Base-by-base conservation (phyloP, 2,329 filamentous ascomycete genomes). In the Fusarium sp. region DNA sequence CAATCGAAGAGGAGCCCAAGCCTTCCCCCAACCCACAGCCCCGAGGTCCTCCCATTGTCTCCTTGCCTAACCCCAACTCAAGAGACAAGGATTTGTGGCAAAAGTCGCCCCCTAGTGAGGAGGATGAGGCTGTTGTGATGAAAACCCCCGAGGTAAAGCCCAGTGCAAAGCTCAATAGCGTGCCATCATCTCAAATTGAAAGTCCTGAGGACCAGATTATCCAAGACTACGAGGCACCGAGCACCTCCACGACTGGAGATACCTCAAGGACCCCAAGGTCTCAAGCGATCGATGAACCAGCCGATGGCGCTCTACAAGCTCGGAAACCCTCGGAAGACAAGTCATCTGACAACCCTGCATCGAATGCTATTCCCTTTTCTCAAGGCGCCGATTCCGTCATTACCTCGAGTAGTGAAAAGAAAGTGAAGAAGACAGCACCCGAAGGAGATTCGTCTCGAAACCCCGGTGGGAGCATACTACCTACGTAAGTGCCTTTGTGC, bases 1-100 rank as follows among this genome's bases (percentile, higher is more conserved):
- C 79, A 14, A 83, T 83, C 45, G 76, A 77, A 3, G 80, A 83
- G 62, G 78, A 78, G 42, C 73, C 76, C 7, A 76, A 72, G 49
- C 66, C 39, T 13, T 51, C 51, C 11, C 27, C 37, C 14, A 48
- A n/a, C 9, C 63, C 47, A 41, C 50, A 57, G 31, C 48, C 50
- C 4, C 52, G 56, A 32, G 52, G 43, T 9, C 57, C 63, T 25
- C 55, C 55, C 11, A 36, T 66, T 15, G 65, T 70, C 36, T 66
- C 67, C 23, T 21, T 61, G 9, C 65, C 67, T 15, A 69, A 65
- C 11, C 68, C 67, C 11, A 69, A 70, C 33, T 56, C 53, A 5
- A 51, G 38, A 19, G 49, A 31, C n/a, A 57, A 50, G 66, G 36
- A 61, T 58, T 33, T 52, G 49, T 53, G 63, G 39, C 37, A 67